Evolutionary conservation across 2,329 filamentous ascomycete genomes (phyloP).

Genomic region (Plectosphaerella cucumerina): DNA sequence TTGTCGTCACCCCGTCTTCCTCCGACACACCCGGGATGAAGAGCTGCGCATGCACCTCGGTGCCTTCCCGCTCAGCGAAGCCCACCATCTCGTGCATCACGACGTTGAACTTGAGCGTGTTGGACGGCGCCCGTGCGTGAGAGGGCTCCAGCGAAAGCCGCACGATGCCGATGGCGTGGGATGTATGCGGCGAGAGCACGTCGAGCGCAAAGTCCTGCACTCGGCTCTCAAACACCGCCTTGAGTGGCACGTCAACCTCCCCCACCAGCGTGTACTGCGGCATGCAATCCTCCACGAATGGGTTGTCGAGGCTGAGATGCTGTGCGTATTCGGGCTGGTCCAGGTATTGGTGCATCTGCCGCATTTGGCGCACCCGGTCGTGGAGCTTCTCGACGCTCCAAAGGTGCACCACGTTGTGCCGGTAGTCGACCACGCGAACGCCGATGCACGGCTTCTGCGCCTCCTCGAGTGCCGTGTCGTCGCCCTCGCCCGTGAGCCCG

Average conservation of each 20-base stretch:
- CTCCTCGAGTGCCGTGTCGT: conserved; percentile 75
- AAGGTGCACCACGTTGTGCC: conserved; percentile 76
- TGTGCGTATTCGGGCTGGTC: conserved; percentile 92
- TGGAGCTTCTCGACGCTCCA: conserved; percentile 95
- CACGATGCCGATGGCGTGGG: conserved; percentile 84
- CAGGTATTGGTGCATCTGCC: conserved; percentile 94
- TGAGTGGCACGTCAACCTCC: conserved; percentile 86
- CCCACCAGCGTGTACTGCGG: conserved; percentile 90
- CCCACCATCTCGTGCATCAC: conserved; percentile 96
- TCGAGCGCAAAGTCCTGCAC: conserved; percentile 94
- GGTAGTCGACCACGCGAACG: conserved; percentile 87
- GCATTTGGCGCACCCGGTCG: conserved; percentile 83
- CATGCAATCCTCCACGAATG: conserved; percentile 87
- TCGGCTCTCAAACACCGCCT: conserved; percentile 88
- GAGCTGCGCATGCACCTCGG: conserved; percentile 93
- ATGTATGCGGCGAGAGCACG: conserved; percentile 87
- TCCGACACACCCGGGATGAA: conserved; percentile 90
- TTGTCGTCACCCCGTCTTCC: conserved; percentile 88
- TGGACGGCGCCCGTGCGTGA: conserved; percentile 84
- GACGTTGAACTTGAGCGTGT: conserved; percentile 95
- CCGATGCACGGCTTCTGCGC: conserved; percentile 86
- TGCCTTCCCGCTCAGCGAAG: conserved; percentile 93
- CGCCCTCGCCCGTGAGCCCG: conserved; percentile 79
- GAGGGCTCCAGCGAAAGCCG: conserved; percentile 90
- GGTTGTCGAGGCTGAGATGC: conserved; percentile 88